These are phyloP conservation scores for Calocera cornea DNA, from an alignment of 768 basidiomycete genomes.

Conservation along the genomic window DNA sequence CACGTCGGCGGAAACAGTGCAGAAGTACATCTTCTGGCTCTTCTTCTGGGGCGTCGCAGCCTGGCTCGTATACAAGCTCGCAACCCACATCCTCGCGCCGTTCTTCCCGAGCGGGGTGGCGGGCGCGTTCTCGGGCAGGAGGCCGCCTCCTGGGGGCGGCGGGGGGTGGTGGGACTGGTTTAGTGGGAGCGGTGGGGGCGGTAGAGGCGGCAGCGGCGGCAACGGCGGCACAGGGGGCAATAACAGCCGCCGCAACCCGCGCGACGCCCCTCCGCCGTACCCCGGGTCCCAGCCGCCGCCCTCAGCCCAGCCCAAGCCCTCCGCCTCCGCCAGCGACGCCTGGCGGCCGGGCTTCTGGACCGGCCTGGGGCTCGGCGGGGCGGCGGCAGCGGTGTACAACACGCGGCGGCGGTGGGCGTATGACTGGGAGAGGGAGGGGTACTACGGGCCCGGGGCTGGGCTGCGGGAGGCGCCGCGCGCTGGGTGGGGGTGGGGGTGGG, in stretches of 20 bases:
- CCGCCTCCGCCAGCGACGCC: constrained; percentile 18
- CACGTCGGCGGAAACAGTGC: constrained; percentile 13
- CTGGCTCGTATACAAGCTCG: constrained; percentile 36
- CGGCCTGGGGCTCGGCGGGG: constrained; percentile 59
- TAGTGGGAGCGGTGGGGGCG: too few species aligned
- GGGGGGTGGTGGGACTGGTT: constrained; percentile 14
- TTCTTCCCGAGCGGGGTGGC: constrained; percentile 23
- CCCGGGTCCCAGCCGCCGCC: constrained; percentile 36
- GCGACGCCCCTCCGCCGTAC: constrained; percentile 37
- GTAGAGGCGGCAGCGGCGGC: constrained; percentile 25
- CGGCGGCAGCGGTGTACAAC: constrained; percentile 35
- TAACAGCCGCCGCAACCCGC: constrained; percentile 24
- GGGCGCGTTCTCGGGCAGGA: constrained; percentile 20
- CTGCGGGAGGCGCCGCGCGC: too few species aligned
- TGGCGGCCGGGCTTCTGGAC: constrained; percentile 77
- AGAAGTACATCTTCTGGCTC: constrained; percentile 26
- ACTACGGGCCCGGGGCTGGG: too few species aligned
- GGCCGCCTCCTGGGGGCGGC: constrained; percentile 17
- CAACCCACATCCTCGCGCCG: constrained; percentile 38
- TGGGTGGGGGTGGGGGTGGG: constrained; percentile 28
- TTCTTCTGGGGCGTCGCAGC: constrained; percentile 10
- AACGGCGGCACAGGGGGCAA: constrained; percentile 27
- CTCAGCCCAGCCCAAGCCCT: constrained; percentile 22
- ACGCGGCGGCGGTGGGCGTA: constrained; percentile 9
- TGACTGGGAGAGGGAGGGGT: constrained; percentile 16